Percentiles rank a stretch among this genome's conserved stretches.
Conservation (phyloP, 192 early-diverging fungal genomes). For the Oehlia diaphana region DNA sequence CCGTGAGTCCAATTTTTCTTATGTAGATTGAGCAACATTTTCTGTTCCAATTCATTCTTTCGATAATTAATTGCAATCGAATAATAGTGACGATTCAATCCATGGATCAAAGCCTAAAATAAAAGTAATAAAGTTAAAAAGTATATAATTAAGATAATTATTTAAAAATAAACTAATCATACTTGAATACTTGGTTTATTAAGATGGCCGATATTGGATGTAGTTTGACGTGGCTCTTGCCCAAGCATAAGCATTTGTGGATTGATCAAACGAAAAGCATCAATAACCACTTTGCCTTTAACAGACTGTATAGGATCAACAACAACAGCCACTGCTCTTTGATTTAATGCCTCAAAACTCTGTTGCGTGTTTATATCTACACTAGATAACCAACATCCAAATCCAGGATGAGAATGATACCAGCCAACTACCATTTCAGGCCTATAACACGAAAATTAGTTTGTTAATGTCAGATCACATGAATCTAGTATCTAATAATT, state of each 20-base stretch:
- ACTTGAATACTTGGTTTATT: constrained; percentile 97
- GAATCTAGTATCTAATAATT: background rate
- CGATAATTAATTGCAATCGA: constrained; percentile 99
- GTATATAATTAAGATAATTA: background rate
- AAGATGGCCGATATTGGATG: constrained; percentile 97
- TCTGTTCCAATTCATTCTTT: constrained; percentile 99
- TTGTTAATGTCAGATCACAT: background rate
- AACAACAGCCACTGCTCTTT: constrained; percentile 95
- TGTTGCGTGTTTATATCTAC: constrained; percentile 99
- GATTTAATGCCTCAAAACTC: constrained; percentile 93
- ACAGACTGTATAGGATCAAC: constrained; percentile 99
- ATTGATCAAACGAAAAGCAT: constrained; percentile 97
- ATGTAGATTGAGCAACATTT: constrained; percentile 98
- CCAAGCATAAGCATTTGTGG: constrained; percentile 80
- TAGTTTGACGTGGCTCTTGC: constrained; percentile 96
- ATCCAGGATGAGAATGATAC: constrained; percentile 99
- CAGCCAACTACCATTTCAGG: constrained; percentile 99
- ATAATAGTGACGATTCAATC: constrained; percentile 98
- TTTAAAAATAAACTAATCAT: background rate
- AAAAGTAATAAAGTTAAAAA: background rate
- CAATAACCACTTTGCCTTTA: constrained; percentile 99
- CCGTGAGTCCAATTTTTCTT: constrained; percentile 99
- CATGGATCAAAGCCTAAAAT: constrained; percentile 86
- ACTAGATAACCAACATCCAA: constrained; percentile 99
- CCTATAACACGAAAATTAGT: constrained; percentile 45